Conservation (phyloP, 192 early-diverging fungal species). For the Linnemannia elongata region DNA sequence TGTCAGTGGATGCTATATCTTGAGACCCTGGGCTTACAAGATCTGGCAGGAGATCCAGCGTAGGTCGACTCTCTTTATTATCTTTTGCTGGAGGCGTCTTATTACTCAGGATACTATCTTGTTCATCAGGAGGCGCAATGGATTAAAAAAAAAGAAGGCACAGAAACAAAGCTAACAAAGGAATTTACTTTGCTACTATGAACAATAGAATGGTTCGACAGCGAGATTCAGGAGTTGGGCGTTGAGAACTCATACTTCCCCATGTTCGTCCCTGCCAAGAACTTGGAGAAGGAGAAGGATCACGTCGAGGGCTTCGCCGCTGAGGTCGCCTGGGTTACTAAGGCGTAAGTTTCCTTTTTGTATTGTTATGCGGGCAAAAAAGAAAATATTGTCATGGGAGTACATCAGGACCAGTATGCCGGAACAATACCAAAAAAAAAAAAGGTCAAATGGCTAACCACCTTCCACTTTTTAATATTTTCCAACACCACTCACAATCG, state of each 20-base stretch:
- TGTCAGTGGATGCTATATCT: slow-evolving; percentile 98
- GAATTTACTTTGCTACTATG: neutral
- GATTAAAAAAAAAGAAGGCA: neutral
- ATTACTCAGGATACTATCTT: neutral
- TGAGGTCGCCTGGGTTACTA: slow-evolving; percentile 99
- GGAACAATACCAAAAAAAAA: neutral
- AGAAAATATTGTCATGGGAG: neutral
- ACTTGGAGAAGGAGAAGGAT: slow-evolving; percentile 97
- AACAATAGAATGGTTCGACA: slow-evolving; percentile 87
- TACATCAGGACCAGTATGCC: neutral
- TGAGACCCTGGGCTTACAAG: slow-evolving; percentile 95
- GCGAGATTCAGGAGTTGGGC: slow-evolving; percentile 89
- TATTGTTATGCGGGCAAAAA: slow-evolving; percentile 9
- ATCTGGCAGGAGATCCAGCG: slow-evolving; percentile 98
- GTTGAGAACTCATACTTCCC: slow-evolving; percentile 99
- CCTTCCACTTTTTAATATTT: neutral
- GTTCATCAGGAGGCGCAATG: neutral
- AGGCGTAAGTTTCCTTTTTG: slow-evolving; percentile 68
- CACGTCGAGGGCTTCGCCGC: slow-evolving; percentile 99
- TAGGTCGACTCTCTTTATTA: slow-evolving; percentile 23
- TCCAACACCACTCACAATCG: neutral
- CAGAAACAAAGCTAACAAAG: neutral
- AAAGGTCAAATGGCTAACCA: neutral
- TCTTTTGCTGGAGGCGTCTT: neutral
- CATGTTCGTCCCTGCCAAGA: slow-evolving; percentile 95